A percentile compares a stretch with the other conserved stretches of the same genome.
These are phyloP conservation scores for Capsella rubella DNA, from an alignment of 441 rosid genomes.

Conservation along the genomic window DNA sequence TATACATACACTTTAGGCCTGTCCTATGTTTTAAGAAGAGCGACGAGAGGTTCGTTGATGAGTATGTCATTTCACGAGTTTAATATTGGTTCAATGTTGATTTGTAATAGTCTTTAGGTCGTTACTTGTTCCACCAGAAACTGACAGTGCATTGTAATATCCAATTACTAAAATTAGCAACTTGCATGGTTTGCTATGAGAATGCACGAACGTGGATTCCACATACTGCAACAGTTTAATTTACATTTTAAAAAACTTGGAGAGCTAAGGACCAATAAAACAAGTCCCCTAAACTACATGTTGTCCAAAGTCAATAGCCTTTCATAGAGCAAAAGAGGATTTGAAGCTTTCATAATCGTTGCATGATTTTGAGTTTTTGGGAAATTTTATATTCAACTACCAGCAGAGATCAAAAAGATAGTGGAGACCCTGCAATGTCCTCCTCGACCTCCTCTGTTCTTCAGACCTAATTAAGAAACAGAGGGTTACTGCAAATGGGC, in stretches of 20 bases:
- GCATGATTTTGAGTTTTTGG: slow-evolving; percentile 22
- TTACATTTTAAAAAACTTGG: background rate
- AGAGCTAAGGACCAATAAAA: slow-evolving; percentile 6
- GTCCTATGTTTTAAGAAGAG: background rate
- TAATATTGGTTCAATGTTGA: background rate
- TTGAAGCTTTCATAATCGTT: slow-evolving; percentile 13
- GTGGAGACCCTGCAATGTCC: slow-evolving; percentile 35
- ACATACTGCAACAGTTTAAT: slow-evolving; percentile 9
- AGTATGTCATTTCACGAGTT: background rate
- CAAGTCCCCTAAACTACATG: background rate
- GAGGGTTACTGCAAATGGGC: slow-evolving; percentile 26
- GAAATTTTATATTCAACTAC: slow-evolving; percentile 6
- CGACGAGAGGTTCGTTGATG: background rate
- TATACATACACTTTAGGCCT: background rate
- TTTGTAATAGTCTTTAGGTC: slow-evolving; percentile 7
- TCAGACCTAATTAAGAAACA: slow-evolving; percentile 24
- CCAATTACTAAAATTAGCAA: slow-evolving; percentile 25
- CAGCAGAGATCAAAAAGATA: slow-evolving; percentile 8
- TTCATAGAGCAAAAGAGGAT: slow-evolving; percentile 10
- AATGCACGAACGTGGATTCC: slow-evolving; percentile 39
- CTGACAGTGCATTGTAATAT: background rate
- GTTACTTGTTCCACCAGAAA: slow-evolving; percentile 24
- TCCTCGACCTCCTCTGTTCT: slow-evolving; percentile 12
- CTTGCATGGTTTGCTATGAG: slow-evolving; percentile 9
- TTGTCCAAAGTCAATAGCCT: slow-evolving; percentile 30